phyloP scores from a whole-genome alignment of 495 filamentous ascomycete species.

The Annulohypoxylon nitens region DNA sequence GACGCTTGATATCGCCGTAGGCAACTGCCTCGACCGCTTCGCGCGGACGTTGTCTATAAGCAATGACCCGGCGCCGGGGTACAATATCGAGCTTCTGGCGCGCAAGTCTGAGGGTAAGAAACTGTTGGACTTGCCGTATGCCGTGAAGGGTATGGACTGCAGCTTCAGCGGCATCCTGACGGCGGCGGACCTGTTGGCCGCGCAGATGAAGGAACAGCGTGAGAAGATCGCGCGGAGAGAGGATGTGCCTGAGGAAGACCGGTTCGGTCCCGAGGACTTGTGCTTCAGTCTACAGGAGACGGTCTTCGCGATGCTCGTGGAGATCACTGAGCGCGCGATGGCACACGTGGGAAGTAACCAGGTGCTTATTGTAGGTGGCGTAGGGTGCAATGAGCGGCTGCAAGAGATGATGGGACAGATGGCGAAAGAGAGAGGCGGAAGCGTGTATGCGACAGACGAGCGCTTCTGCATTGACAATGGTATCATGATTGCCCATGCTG shows the following conservation, averaged over 20 bases:
- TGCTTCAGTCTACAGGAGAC: slow-evolving; percentile 98
- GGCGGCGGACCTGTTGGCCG: slow-evolving; percentile 81
- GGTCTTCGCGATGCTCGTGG: slow-evolving; percentile 94
- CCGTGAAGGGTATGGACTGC: slow-evolving; percentile 98
- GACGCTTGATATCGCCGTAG: slow-evolving; percentile 95
- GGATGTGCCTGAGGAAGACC: slow-evolving; percentile 46
- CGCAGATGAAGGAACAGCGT: slow-evolving; percentile 64
- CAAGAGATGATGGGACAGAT: slow-evolving; percentile 99
- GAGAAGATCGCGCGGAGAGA: slow-evolving; percentile 56
- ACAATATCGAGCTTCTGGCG: slow-evolving; percentile 97
- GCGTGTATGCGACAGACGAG: slow-evolving; percentile 94
- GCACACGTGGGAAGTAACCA: slow-evolving; percentile 92
- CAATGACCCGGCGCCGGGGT: slow-evolving; percentile 96
- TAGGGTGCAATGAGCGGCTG: slow-evolving; percentile 94
- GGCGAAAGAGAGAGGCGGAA: slow-evolving; percentile 90
- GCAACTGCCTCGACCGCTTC: slow-evolving; percentile 97
- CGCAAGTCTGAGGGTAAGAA: slow-evolving; percentile 73
- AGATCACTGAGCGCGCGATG: slow-evolving; percentile 99
- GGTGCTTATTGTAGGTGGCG: slow-evolving; percentile 96
- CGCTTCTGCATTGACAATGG: slow-evolving; percentile 99
- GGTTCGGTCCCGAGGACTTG: slow-evolving; percentile 82
- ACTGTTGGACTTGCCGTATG: slow-evolving; percentile 90
- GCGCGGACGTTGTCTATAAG: slow-evolving; percentile 89
- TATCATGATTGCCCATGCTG: slow-evolving; percentile 99
- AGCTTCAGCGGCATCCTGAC: slow-evolving; percentile 93